These are phyloP conservation scores for Kazachstania bromeliacearum DNA, from an alignment of 805 yeast species.

Conservation along the genomic window DNA sequence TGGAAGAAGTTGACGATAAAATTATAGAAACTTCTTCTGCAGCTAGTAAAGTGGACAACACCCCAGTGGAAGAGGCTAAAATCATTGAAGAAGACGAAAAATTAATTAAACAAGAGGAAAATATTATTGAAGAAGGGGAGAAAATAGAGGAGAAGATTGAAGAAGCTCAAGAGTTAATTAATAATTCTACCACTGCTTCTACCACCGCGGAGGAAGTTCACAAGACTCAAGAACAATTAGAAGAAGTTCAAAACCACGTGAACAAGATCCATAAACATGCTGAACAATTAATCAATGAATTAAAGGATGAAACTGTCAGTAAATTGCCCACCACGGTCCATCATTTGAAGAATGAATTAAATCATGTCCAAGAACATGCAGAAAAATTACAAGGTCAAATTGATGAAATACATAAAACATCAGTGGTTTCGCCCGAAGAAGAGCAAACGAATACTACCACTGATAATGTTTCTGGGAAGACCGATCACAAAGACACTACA, in stretches of 20 bases:
- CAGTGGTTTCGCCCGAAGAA: neutral
- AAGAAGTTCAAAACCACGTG: neutral
- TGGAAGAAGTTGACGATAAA: neutral
- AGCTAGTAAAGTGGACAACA: no score
- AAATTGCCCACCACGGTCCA: no score
- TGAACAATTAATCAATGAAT: neutral
- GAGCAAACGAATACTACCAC: neutral
- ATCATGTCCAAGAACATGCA: neutral
- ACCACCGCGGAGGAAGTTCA: neutral
- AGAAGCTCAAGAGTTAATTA: no score
- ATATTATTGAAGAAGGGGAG: no score
- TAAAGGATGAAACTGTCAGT: no score
- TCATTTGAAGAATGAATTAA: neutral
- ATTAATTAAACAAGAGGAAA: no score
- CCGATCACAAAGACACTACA: neutral
- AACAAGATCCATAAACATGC: neutral
- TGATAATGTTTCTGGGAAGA: no score
- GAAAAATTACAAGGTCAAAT: neutral
- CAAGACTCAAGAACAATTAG: neutral
- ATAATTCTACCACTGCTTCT: no score
- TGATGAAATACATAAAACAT: neutral
- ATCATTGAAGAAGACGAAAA: no score
- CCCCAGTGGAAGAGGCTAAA: no score
- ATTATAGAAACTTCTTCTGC: no score
- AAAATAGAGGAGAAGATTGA: no score